phyloP scores from a whole-genome alignment of 2,329 filamentous ascomycete genomes.

The Scedosporium minutisporum region DNA sequence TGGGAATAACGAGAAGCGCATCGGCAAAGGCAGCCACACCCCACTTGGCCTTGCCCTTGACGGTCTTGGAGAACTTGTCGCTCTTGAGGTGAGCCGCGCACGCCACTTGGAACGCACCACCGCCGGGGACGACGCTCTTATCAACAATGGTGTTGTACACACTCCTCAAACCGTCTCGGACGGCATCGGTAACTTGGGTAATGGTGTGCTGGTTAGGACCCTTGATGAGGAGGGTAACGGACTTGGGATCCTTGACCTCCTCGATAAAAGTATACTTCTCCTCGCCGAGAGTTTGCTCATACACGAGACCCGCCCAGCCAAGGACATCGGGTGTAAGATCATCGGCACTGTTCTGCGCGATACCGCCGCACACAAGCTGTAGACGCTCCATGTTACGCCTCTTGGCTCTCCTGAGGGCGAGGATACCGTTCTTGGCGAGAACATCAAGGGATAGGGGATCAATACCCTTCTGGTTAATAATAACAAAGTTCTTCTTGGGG shows the following conservation, averaged over 20 bases:
- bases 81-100: constrained; percentile 81
- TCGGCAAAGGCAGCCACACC: constrained; percentile 93
- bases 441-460: constrained; percentile 94
- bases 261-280: constrained; percentile 99
- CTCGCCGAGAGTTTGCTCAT: constrained; percentile 94
- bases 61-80: constrained; percentile 75
- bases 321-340: constrained; percentile 80
- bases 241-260: constrained; percentile 97
- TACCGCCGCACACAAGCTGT: constrained; percentile 86
- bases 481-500: constrained; percentile 88
- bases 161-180: constrained; percentile 85
- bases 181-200: constrained; percentile 90
- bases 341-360: constrained; percentile 91
- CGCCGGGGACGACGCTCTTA: constrained; percentile 86
- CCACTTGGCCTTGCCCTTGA: constrained; percentile 97
- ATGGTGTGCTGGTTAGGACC: constrained; percentile 96
- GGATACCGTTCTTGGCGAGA: constrained; percentile 93
- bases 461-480: constrained; percentile 99
- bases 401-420: constrained; percentile 90
- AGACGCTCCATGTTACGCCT: constrained; percentile 98
- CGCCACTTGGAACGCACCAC: constrained; percentile 90
- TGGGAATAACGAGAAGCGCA: constrained; percentile 88
- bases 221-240: constrained; percentile 95
- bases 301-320: constrained; percentile 92
- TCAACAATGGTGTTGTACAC: constrained; percentile 99